A percentile compares a stretch with the other conserved stretches of the same genome.
Evolutionary conservation across 768 basidiomycete species (phyloP).

Genomic region (Cyathus striatus): DNA sequence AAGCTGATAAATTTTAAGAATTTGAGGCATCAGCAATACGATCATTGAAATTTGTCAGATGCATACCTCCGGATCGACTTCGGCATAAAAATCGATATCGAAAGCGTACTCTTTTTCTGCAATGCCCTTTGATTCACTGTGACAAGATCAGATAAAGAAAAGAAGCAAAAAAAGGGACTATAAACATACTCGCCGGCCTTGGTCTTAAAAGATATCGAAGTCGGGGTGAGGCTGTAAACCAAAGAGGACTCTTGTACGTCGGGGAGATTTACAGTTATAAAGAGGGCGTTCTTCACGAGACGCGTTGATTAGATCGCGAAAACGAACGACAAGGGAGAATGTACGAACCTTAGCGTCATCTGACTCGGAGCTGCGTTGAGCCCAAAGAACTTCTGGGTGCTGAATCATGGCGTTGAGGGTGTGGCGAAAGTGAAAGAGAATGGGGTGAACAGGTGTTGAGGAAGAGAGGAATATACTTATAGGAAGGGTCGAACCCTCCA

Average conservation of each 20-base stretch:
- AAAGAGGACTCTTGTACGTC: conserved; percentile 59
- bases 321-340: conserved; percentile 4
- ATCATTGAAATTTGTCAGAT: background rate
- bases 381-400: conserved; percentile 93
- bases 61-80: conserved; percentile 72
- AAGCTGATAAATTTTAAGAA: conserved; percentile 31
- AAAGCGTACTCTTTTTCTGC: conserved; percentile 69
- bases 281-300: conserved; percentile 73
- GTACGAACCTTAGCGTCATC: conserved; percentile 60
- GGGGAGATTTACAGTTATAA: conserved; percentile 79
- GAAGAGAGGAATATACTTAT: conserved; percentile 11
- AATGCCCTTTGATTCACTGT: conserved; percentile 32
- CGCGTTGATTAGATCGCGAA: conserved; percentile 13
- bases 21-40: conserved; percentile 1
- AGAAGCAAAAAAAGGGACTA: conserved; percentile 3
- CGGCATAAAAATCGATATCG: conserved; percentile 67
- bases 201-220: conserved; percentile 60
- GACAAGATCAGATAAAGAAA: conserved; percentile 1
- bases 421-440: conserved; percentile 5
- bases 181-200: conserved; percentile 54
- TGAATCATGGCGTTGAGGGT: conserved; percentile 28
- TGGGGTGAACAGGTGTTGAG: conserved; percentile 10
- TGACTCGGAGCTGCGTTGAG: conserved; percentile 76
- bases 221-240: conserved; percentile 53
- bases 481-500: conserved; percentile 31